Evolutionary conservation across 768 basidiomycete species (phyloP), one percentile per base, ranked within the genome.

Genomic region (Termitomyces eurrhizus): DNA sequence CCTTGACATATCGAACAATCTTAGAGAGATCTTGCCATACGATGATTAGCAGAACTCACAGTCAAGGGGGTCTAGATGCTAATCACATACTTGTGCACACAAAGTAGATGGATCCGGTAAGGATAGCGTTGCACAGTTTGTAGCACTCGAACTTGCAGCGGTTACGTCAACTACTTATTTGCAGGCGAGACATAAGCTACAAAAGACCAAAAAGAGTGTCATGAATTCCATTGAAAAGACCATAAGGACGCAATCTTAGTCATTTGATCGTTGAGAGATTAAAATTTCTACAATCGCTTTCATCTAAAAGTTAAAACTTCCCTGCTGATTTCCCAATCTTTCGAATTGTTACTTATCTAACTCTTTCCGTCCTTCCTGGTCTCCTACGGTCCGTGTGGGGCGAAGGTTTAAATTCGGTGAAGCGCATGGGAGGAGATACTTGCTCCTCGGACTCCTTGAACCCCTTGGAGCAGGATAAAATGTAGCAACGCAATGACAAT

Each of bases 61-160:
- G 50, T 50, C 32, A 41, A 21, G 39, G 24, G 13, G 26, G 29
- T 33, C 29, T 1, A 45, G 32, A 45, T 62, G 48, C 18, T 49
- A 16, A 45, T 46, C 18, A 59, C 69, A 71, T 64, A 80, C 78
- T 74, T 80, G 72, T 41, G 74, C 75, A 70, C 86, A 87, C 32
- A 84, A 87, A n/a, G 79, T 69, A 35, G 83, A 83, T 13, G 74
- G 68, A 64, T 77, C 72, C 8, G 85, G 85, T 69, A 87, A 88
- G 60, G 67, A 70, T 36, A 83, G 83, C 12, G 77, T 64, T 0
- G 73, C 71, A 32, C 75, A 37, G 59, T 65, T 54, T 66, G 62
- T 6, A 71, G 52, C 41, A 26, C 24, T 45, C 33, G 16, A 36
- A 18, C 26, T 8, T 49, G 36, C 16, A 56, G 59, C 21, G n/a